Percentiles rank a stretch among this genome's conserved stretches.
Conservation (phyloP, 202 grass and related monocot species). For the Panicum virgatum region DNA sequence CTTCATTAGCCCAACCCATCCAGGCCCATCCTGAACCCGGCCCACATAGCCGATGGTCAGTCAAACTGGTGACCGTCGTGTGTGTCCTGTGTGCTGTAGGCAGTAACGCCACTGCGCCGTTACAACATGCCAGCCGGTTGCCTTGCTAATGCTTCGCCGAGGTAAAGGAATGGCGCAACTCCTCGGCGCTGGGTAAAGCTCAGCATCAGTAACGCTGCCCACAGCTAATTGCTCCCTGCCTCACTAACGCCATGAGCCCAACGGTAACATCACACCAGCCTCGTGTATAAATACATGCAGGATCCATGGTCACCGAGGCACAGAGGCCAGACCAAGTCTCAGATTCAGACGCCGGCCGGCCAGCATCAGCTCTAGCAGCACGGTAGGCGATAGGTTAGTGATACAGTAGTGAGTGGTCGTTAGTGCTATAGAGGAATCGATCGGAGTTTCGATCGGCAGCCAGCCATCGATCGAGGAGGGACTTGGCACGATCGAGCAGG, state of each 20-base stretch:
- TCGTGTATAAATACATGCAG: not conserved
- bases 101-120: not conserved
- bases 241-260: conserved; percentile 8
- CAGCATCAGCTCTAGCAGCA: not conserved
- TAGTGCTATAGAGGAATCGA: not conserved
- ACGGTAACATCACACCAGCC: conserved; percentile 7
- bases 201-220: not conserved
- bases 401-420: not conserved
- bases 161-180: conserved; percentile 12
- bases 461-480: not conserved
- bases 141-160: not conserved
- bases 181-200: not conserved
- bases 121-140: not conserved
- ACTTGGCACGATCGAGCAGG: not conserved
- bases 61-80: not conserved
- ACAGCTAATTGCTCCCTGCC: conserved; percentile 24
- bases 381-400: not conserved
- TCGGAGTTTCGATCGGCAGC: not conserved
- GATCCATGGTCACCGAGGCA: not conserved
- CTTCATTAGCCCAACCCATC: not conserved
- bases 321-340: not conserved
- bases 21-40: not conserved
- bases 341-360: not conserved
- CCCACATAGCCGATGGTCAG: not conserved
- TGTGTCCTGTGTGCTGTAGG: not conserved